Percentiles rank a stretch among this genome's conserved stretches.
Evolutionary conservation across 1,139 yeast genomes (phyloP).

Genomic region (Candida gigantensis): DNA sequence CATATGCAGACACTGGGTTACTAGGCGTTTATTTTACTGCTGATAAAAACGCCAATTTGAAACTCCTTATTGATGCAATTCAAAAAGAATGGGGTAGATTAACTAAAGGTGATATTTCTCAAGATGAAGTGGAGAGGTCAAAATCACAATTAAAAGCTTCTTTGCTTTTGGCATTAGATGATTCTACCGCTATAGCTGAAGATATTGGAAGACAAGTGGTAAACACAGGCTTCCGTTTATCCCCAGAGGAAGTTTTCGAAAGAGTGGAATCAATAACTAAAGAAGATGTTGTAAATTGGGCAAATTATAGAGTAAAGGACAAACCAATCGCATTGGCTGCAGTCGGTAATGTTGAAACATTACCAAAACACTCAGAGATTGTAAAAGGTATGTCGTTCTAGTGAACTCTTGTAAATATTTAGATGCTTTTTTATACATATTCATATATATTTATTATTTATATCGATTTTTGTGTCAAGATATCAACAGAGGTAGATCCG

Average conservation of each 20-base stretch:
- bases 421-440: too few relatives aligned
- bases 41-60: conserved; percentile 69
- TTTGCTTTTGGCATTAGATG: conserved; percentile 82
- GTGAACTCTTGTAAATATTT: conserved; percentile 5
- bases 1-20: conserved; percentile 94
- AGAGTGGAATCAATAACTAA: conserved; percentile 78
- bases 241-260: conserved; percentile 90
- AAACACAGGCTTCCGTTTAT: conserved; percentile 85
- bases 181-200: conserved; percentile 94
- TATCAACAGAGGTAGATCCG: conserved; percentile 17
- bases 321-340: conserved; percentile 90
- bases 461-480: conserved; percentile 15
- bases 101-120: conserved; percentile 71
- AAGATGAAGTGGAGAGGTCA: conserved; percentile 88
- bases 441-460: too few relatives aligned
- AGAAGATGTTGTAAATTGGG: conserved; percentile 85
- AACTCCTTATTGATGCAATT: conserved; percentile 68
- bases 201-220: conserved; percentile 97
- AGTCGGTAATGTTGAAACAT: conserved; percentile 71
- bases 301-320: conserved; percentile 74
- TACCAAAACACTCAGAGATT: conserved; percentile 61
- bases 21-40: conserved; percentile 96
- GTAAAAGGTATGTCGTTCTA: conserved; percentile 35
- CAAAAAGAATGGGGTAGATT: conserved; percentile 88
- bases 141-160: conserved; percentile 95